Evolutionary conservation across 1,284 basidiomycete genomes (phyloP).

Genomic region (Takashimella tepidaria): DNA sequence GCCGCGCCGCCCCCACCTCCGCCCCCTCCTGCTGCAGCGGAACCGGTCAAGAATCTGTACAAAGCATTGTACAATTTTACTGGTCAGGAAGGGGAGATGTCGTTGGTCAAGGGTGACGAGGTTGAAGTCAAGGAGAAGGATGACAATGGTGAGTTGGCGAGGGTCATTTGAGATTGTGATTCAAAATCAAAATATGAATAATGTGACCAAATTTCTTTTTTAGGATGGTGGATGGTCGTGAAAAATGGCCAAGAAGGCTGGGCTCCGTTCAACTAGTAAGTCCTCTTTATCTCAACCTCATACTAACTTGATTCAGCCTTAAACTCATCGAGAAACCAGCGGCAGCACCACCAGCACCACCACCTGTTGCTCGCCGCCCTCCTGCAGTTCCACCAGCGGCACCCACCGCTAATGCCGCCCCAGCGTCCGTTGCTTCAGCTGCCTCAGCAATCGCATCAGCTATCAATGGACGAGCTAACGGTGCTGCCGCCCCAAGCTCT

Average conservation of each 20-base stretch:
- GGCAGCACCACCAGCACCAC: slow-evolving; percentile 65
- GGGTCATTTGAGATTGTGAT: too few relatives aligned
- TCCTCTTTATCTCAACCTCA: slow-evolving; percentile 12
- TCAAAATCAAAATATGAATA: slow-evolving; percentile 19
- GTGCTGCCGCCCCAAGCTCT: slow-evolving; percentile 8
- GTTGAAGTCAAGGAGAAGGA: slow-evolving; percentile 93
- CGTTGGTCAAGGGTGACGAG: slow-evolving; percentile 80
- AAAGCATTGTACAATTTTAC: slow-evolving; percentile 83
- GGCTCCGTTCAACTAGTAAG: slow-evolving; percentile 85
- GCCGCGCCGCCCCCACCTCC: slow-evolving; percentile 54
- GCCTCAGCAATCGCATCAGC: slow-evolving; percentile 12
- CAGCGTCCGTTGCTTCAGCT: slow-evolving; percentile 53
- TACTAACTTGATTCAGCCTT: slow-evolving; percentile 46
- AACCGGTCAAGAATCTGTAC: slow-evolving; percentile 69
- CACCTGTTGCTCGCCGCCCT: slow-evolving; percentile 53
- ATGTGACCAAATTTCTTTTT: neutral
- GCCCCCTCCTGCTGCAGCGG: slow-evolving; percentile 55
- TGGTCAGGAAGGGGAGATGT: slow-evolving; percentile 87
- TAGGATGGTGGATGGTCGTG: slow-evolving; percentile 90
- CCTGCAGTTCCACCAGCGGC: slow-evolving; percentile 47
- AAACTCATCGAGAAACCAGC: slow-evolving; percentile 60
- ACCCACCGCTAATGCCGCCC: slow-evolving; percentile 47
- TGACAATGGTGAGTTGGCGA: slow-evolving; percentile 59
- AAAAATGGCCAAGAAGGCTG: slow-evolving; percentile 81
- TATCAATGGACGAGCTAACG: slow-evolving; percentile 8